phyloP scores from a whole-genome alignment of 495 filamentous ascomycete genomes.

The Patellaria atrata region DNA sequence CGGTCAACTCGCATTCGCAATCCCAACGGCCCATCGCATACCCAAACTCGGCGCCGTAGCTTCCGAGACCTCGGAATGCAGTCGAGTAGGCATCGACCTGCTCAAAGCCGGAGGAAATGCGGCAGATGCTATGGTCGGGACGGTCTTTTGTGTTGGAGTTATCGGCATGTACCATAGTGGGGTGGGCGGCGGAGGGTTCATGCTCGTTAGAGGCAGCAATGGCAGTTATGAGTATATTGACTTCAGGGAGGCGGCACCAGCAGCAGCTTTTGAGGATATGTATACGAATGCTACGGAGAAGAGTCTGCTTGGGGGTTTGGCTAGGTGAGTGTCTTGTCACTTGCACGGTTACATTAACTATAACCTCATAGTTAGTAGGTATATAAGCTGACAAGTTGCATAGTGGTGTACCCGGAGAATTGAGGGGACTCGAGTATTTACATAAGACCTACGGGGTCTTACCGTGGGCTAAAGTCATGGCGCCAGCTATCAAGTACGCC shows the following conservation, averaged over 20 bases:
- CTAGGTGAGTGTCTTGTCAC: constrained; percentile 33
- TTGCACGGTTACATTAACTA: constrained; percentile 1
- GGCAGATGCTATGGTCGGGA: constrained; percentile 29
- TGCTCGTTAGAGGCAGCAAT: constrained; percentile 50
- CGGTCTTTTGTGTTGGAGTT: constrained; percentile 25
- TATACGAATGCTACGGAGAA: constrained; percentile 35
- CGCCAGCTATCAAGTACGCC: constrained; percentile 60
- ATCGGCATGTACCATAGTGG: constrained; percentile 58
- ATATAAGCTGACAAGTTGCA: neutral
- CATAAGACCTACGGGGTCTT: constrained; percentile 59
- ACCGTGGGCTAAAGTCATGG: constrained; percentile 53
- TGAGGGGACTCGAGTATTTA: constrained; percentile 60
- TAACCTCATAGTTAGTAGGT: neutral
- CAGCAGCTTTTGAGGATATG: constrained; percentile 66
- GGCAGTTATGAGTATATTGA: constrained; percentile 65
- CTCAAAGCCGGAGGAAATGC: constrained; percentile 32
- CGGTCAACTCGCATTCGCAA: constrained; percentile 12
- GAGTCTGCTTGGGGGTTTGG: constrained; percentile 45
- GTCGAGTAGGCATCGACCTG: constrained; percentile 57
- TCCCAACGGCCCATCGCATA: neutral
- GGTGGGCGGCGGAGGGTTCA: constrained; percentile 78
- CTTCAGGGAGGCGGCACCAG: constrained; percentile 75
- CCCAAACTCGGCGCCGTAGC: constrained; percentile 56
- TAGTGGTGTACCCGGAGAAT: constrained; percentile 69
- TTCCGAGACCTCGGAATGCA: constrained; percentile 62